phyloP scores from a whole-genome alignment of 495 filamentous ascomycete species.

The Aspergillus panamensis region DNA sequence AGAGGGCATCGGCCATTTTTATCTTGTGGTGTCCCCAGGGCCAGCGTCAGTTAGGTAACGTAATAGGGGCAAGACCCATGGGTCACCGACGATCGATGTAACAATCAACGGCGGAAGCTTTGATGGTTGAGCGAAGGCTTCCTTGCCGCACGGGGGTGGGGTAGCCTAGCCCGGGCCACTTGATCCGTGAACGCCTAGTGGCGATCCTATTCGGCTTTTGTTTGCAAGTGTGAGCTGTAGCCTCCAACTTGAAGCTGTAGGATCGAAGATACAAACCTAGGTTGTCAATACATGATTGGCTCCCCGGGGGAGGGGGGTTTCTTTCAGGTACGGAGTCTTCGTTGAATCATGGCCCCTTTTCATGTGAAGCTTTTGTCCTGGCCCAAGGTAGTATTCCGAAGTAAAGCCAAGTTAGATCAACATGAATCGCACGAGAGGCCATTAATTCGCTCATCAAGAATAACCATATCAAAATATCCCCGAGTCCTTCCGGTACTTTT shows the following conservation, averaged over 20 bases:
- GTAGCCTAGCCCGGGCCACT: neutral
- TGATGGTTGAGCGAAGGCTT: neutral
- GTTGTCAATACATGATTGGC: neutral
- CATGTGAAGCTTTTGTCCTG: neutral
- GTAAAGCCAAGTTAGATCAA: neutral
- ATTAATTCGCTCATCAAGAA: no score
- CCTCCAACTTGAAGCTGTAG: neutral
- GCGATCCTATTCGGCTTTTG: neutral
- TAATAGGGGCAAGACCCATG: constrained; percentile 4
- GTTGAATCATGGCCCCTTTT: neutral
- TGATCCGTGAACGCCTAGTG: neutral
- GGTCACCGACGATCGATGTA: constrained; percentile 17
- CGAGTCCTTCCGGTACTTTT: no score
- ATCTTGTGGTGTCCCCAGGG: no score
- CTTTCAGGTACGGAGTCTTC: neutral
- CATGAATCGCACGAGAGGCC: no score
- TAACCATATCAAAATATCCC: no score
- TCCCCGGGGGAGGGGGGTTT: neutral
- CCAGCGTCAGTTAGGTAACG: constrained; percentile 9
- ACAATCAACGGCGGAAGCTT: constrained; percentile 2
- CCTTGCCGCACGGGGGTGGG: neutral
- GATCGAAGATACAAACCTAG: neutral
- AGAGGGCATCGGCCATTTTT: neutral
- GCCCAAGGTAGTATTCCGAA: neutral
- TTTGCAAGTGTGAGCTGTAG: neutral